These are phyloP conservation scores for Mariannaea sp. DNA, from an alignment of 2,329 filamentous ascomycete species.

Conservation along the genomic window DNA sequence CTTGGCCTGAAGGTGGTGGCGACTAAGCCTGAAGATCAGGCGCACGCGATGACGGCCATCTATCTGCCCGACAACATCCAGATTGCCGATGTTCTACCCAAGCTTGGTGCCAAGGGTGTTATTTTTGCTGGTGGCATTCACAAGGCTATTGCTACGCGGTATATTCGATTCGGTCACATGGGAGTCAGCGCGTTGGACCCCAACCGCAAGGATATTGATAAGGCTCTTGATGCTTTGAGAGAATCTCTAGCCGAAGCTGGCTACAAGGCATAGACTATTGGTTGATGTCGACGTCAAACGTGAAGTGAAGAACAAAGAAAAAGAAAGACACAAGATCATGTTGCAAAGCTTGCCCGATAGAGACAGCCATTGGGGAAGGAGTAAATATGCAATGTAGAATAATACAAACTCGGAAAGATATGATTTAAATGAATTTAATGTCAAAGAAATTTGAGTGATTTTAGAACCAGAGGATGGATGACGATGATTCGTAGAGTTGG, in stretches of 20 bases:
- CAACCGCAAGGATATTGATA: slow-evolving; percentile 79
- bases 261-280: slow-evolving; percentile 53
- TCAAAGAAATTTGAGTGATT: neutral
- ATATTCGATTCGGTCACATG: slow-evolving; percentile 98
- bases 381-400: slow-evolving; percentile 4
- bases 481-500: slow-evolving; percentile 6
- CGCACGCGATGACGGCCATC: slow-evolving; percentile 97
- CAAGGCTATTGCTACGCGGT: slow-evolving; percentile 91
- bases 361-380: neutral
- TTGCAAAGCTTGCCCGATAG: slow-evolving; percentile 8
- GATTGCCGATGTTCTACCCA: slow-evolving; percentile 82
- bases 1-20: slow-evolving; percentile 89
- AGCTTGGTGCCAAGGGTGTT: slow-evolving; percentile 82
- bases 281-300: slow-evolving; percentile 2
- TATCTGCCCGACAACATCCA: slow-evolving; percentile 86
- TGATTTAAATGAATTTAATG: neutral
- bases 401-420: slow-evolving; percentile 7
- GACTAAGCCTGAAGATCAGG: slow-evolving; percentile 83
- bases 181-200: slow-evolving; percentile 89
- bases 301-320: slow-evolving; percentile 9
- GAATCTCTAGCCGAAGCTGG: slow-evolving; percentile 76
- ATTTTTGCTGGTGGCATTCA: slow-evolving; percentile 95
- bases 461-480: neutral
- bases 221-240: slow-evolving; percentile 78
- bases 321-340: slow-evolving; percentile 21